Conservation (phyloP, 129 eudicot species). For the Rutidosis leptorrhynchoides region DNA sequence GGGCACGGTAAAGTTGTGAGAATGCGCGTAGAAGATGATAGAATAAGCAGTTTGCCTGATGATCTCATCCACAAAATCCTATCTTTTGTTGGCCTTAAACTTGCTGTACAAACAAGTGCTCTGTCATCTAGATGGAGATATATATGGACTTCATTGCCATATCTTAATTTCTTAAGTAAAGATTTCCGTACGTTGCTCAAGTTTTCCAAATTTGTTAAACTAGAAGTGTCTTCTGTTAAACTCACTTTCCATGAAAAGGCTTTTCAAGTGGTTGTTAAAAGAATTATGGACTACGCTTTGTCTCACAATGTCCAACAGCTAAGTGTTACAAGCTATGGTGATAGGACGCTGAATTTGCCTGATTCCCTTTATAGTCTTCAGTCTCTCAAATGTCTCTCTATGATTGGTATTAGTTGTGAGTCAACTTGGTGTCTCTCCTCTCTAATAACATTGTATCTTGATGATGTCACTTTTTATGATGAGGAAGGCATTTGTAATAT, state of each 20-base stretch:
- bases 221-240: constrained; percentile 12
- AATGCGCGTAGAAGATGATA: background rate
- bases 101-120: background rate
- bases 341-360: background rate
- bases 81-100: background rate
- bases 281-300: background rate
- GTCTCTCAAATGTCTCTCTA: constrained; percentile 9
- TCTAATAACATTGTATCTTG: constrained; percentile 16
- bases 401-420: background rate
- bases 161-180: background rate
- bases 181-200: background rate
- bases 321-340: too few species aligned
- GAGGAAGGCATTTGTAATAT: background rate
- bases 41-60: background rate
- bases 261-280: background rate
- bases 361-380: background rate
- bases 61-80: constrained; percentile 5
- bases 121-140: background rate
- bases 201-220: constrained; percentile 1
- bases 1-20: too few species aligned
- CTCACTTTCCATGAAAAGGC: background rate
- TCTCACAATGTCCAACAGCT: constrained; percentile 30
- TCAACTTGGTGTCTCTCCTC: constrained; percentile 14
- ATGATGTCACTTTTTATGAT: background rate
- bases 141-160: background rate